Percentiles rank a stretch among this genome's conserved stretches.
These are phyloP conservation scores for Globisporangium takayamanum DNA, from an alignment of 352 stramenopile genomes.

Conservation along the genomic window DNA sequence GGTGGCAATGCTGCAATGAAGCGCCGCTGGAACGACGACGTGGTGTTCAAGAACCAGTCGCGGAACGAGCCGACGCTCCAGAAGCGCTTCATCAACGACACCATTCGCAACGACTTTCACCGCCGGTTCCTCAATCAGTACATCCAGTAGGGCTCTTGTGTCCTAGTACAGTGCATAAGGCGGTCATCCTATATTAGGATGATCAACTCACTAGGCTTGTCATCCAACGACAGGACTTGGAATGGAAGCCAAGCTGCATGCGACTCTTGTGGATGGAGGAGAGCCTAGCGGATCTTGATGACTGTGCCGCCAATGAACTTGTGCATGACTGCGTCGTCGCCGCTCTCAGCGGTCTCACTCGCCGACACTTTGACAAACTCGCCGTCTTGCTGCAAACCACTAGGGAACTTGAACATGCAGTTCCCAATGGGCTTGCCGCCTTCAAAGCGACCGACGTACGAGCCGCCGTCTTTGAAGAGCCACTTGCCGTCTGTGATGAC, in stretches of 20 bases:
- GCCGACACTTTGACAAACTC: conserved; percentile 63
- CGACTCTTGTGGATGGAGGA: background rate
- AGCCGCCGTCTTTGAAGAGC: conserved; percentile 86
- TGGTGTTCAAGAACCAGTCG: conserved; percentile 99
- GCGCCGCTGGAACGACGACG: conserved; percentile 98
- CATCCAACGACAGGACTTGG: no score
- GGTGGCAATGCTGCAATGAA: conserved; percentile 79
- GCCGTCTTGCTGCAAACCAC: conserved; percentile 79
- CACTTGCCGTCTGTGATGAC: conserved; percentile 87
- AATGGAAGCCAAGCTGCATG: background rate
- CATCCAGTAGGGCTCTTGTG: conserved; percentile 50
- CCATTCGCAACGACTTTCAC: conserved; percentile 99
- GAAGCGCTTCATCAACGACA: conserved; percentile 99
- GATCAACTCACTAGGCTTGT: background rate
- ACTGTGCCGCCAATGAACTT: conserved; percentile 70
- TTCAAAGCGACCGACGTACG: conserved; percentile 82
- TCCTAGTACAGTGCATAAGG: conserved; percentile 3
- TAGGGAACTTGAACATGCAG: conserved; percentile 85
- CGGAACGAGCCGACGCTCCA: conserved; percentile 91
- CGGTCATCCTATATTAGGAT: background rate
- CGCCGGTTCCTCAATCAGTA: conserved; percentile 98
- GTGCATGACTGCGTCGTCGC: conserved; percentile 44
- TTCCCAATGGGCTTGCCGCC: conserved; percentile 81
- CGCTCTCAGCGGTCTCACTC: conserved; percentile 26
- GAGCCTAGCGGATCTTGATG: conserved; percentile 54